phyloP scores from a whole-genome alignment of 345 rosid species.

The Aquilaria yunnanensis region DNA sequence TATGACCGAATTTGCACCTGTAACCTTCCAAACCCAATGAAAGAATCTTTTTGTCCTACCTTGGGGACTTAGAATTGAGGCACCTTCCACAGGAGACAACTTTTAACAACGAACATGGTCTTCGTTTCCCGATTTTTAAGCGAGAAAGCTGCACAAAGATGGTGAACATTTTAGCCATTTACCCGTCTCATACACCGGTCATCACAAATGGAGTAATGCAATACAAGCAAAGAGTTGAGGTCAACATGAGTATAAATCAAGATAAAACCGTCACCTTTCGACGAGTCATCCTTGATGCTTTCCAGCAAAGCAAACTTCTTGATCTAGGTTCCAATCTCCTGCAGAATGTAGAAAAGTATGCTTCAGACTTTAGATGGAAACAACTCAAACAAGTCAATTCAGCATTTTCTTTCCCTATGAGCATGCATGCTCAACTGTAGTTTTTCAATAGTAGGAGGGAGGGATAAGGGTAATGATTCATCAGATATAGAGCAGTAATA shows the following conservation, averaged over 20 bases:
- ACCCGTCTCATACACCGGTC: too few species aligned
- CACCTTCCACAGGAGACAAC: slow-evolving; percentile 67
- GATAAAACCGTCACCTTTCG: slow-evolving; percentile 49
- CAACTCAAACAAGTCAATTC: too few species aligned
- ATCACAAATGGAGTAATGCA: too few species aligned
- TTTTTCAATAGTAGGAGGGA: too few species aligned
- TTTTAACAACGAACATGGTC: slow-evolving; percentile 61
- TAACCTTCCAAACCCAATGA: too few species aligned
- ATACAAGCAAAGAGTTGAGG: too few species aligned
- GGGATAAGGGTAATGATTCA: too few species aligned
- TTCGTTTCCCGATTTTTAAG: slow-evolving; percentile 50
- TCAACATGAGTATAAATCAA: too few species aligned
- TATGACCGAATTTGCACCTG: too few species aligned
- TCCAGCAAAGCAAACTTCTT: slow-evolving; percentile 91
- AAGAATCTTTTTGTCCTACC: slow-evolving; percentile 23
- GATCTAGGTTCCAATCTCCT: slow-evolving; percentile 93
- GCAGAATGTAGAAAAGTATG: slow-evolving; percentile 15
- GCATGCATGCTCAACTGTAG: too few species aligned
- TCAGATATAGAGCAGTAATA: not conserved
- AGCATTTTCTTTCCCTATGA: too few species aligned
- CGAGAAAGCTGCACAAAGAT: slow-evolving; percentile 46
- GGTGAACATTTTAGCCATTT: not conserved
- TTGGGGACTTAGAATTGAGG: slow-evolving; percentile 51
- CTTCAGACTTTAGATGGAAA: not conserved
- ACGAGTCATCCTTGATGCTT: slow-evolving; percentile 50